Base-by-base conservation (phyloP, 768 basidiomycete genomes). In the Rhodosporidiobolus sp. region DNA sequence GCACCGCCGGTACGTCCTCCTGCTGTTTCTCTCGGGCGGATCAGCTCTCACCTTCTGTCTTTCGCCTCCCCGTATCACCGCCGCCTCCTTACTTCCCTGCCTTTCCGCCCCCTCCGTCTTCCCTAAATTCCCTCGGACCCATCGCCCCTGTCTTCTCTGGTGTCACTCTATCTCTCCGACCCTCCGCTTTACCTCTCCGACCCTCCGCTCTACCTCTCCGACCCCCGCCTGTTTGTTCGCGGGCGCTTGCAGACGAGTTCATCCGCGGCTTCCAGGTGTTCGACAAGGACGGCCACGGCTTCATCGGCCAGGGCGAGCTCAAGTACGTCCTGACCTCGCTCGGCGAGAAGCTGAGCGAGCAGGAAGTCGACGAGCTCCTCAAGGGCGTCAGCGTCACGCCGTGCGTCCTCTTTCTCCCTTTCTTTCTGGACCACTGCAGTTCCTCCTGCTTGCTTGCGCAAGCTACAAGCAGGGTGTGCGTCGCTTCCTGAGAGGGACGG, bases 251-350 rank as follows among this genome's bases (percentile, higher is more conserved):
- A 95, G 95, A 97, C 85, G 96, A 99, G 80, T 99, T 99, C 84
- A 92, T 97, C 79, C 92, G 96, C 60, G 96, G 94, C 16, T 99
- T 99, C 86, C 94, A 97, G 78, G 95, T 98, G 19, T 98, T 99
- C 77, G 95, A 12, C 55, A 30, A 34, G 30, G 32, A 32, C 43
- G 96, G 96, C 7, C 96, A 99, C 81, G 97, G 95, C 81, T 98
- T 99, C 82, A 83, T 97, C 63, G 92, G 92, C 59, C 91, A 90
- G 26, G 92, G 92, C 59, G 92, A 99, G 77, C 89, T 92, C 16
- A 86, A 90, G 76, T 97, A 94, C 79, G 87, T 98, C 35, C 88
- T 90, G 74, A 97, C 96, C 12, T 94, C 94, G 78, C 86, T 99
- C 0, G 96, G 96, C 20, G 96, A 99, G 86, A 97, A 97, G 85